These are phyloP conservation scores for Phytophthora citricola DNA, from an alignment of 352 stramenopile genomes.

Conservation along the genomic window DNA sequence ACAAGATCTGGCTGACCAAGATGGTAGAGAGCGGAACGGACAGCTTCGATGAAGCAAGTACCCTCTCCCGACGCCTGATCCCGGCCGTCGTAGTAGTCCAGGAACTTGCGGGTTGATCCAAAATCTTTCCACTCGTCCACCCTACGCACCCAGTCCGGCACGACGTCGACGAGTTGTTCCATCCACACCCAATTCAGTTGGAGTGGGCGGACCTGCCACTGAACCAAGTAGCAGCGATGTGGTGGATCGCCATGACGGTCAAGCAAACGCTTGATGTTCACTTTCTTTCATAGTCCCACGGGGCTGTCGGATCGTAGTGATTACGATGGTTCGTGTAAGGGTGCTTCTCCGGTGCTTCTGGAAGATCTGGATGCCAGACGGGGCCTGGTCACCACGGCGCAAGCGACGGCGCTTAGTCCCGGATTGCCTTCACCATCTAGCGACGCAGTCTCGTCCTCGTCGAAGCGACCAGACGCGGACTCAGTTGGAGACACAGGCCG, in stretches of 20 bases:
- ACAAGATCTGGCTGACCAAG: too few species aligned
- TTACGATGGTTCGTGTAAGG: not conserved
- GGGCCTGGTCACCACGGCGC: not conserved
- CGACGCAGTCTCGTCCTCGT: too few species aligned
- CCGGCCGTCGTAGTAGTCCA: not conserved
- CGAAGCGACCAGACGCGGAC: too few species aligned
- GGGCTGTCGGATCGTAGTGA: conserved; percentile 2
- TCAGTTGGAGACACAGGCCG: too few species aligned
- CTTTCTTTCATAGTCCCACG: not conserved
- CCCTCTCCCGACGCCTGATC: not conserved
- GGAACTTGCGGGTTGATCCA: not conserved
- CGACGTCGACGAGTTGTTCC: not conserved
- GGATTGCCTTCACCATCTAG: too few species aligned
- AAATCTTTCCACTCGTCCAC: conserved; percentile 1
- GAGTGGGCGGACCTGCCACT: not conserved
- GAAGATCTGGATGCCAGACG: not conserved
- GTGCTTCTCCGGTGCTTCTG: too few species aligned
- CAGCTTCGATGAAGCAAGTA: not conserved
- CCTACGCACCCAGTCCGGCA: not conserved
- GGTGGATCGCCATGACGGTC: not conserved
- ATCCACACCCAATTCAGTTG: conserved; percentile 16
- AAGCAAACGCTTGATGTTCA: not conserved
- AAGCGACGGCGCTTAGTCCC: too few species aligned
- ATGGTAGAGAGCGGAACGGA: not conserved
- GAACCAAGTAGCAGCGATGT: conserved; percentile 5